Evolutionary conservation across 345 rosid species (phyloP).

Genomic region (Boechera divaricarpa): DNA sequence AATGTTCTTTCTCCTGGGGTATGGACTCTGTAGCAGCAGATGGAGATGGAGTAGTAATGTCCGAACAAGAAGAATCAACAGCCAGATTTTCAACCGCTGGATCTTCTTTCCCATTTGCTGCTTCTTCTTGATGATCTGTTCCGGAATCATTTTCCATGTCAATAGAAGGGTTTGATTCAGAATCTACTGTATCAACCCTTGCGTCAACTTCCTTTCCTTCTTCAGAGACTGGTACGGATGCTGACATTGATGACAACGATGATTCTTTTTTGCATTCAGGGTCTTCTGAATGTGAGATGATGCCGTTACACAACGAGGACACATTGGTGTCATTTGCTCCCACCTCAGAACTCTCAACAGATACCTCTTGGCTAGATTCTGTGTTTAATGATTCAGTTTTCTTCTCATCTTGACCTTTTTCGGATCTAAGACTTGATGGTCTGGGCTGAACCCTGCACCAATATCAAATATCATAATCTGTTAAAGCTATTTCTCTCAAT

Average conservation of each 20-base stretch:
- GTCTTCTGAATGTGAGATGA: constrained; percentile 42
- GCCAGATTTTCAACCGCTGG: constrained; percentile 9
- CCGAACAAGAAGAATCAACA: constrained; percentile 9
- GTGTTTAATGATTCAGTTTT: constrained; percentile 38
- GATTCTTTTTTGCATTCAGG: constrained; percentile 39
- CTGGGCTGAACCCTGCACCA: constrained; percentile 68
- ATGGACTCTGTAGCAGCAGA: constrained; percentile 22
- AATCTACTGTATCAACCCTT: constrained; percentile 38
- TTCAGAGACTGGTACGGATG: constrained; percentile 11
- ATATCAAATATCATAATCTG: constrained; percentile 13
- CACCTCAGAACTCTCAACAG: constrained; percentile 39
- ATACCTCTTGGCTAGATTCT: constrained; percentile 46
- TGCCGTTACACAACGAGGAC: constrained; percentile 36
- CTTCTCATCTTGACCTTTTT: constrained; percentile 50
- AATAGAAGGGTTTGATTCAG: constrained; percentile 30
- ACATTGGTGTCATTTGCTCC: not conserved
- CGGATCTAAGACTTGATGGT: constrained; percentile 56
- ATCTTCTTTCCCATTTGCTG: constrained; percentile 22
- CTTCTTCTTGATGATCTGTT: constrained; percentile 28
- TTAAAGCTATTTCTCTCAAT: constrained; percentile 10
- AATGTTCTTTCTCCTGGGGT: constrained; percentile 7
- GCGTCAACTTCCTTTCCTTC: constrained; percentile 11
- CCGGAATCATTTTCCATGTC: constrained; percentile 25
- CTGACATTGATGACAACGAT: not conserved
- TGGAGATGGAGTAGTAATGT: constrained; percentile 27